Evolutionary conservation across 257 asterid genomes (phyloP), one percentile per base, ranked within the genome.

Genomic region (Solanum sparsipilum): DNA sequence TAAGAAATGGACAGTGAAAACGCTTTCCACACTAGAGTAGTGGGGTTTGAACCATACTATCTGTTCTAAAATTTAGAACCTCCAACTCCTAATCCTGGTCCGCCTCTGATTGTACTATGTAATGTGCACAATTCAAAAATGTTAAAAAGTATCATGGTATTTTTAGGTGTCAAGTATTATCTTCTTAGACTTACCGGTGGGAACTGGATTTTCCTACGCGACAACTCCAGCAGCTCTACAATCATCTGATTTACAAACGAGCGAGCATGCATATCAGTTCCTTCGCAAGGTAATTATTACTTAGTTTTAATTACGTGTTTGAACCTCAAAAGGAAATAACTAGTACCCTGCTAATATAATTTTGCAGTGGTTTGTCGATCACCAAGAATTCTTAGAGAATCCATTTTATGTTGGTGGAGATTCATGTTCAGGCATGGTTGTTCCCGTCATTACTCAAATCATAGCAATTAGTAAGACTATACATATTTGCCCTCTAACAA

Each of bases 321-420:
- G 60, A 15, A 48, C 60, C 5, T 48, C 60, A 5, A 48, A 48
- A 48, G 60, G 9, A 48, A 48, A 48, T 15, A 48, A 16, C 60
- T 48, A 48, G 60, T 48, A 48, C 21, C 21, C 60, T 15, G 60
- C 60, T 48, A 48, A 15, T 48, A 48, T 48, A 48, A 48, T 48
- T 11, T 84, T 86, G 88, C 41, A 90, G 92, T 90, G 89, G 85
- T 75, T 88, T 44, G 21, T 46, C 10, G 65, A 82, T 86, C 90
- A 88, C 34, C 90, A 87, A 7, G 89, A 85, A 60, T 71, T 85
- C 34, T 9, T 83, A 21, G 32, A 81, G 56, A 90, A 85, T 29
- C 86, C 89, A n/a, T 88, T 88, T 34, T 90, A 87, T 36, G 27
- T 86, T 75, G 87, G 76, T 5, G 89, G 91, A 31, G 90, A 88